A percentile compares a stretch with the other conserved stretches of the same genome.
These are phyloP conservation scores for Fraxinus baroniana DNA, from an alignment of 305 asterid species.

Conservation along the genomic window DNA sequence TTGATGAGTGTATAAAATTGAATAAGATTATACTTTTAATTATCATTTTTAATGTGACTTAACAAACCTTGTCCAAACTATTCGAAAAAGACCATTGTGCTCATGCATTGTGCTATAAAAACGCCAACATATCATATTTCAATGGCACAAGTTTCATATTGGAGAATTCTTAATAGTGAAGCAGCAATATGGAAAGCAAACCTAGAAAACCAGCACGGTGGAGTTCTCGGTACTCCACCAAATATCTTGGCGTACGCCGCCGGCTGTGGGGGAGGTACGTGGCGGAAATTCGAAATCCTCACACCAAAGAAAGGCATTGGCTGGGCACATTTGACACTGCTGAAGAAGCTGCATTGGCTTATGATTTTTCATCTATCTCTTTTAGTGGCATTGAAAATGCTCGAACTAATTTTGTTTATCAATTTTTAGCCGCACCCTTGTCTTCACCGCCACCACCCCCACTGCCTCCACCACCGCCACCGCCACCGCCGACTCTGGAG, in stretches of 20 bases:
- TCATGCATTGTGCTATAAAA: background rate
- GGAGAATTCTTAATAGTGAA: background rate
- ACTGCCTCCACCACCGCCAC: background rate
- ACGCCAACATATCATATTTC: background rate
- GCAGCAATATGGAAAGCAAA: constrained; percentile 17
- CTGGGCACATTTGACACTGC: constrained; percentile 47
- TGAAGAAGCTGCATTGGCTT: constrained; percentile 47
- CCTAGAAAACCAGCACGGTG: constrained; percentile 28
- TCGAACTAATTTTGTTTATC: constrained; percentile 42
- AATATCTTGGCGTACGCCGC: constrained; percentile 43
- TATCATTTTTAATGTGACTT: background rate
- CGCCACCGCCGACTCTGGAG: constrained; percentile 16
- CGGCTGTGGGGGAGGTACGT: constrained; percentile 47
- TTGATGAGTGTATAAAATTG: too few relatives aligned
- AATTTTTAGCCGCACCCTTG: background rate
- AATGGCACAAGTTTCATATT: background rate
- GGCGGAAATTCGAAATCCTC: constrained; percentile 43
- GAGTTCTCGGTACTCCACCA: constrained; percentile 33
- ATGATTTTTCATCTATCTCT: constrained; percentile 39
- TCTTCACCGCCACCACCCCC: background rate
- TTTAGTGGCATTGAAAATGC: constrained; percentile 40
- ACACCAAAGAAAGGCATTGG: constrained; percentile 47
- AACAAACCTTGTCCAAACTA: background rate
- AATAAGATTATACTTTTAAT: too few relatives aligned
- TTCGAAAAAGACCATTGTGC: background rate